A percentile compares a stretch with the other conserved stretches of the same genome.
Conservation (phyloP, 2,329 filamentous ascomycete genomes). For the Colletotrichum gigasporum region DNA sequence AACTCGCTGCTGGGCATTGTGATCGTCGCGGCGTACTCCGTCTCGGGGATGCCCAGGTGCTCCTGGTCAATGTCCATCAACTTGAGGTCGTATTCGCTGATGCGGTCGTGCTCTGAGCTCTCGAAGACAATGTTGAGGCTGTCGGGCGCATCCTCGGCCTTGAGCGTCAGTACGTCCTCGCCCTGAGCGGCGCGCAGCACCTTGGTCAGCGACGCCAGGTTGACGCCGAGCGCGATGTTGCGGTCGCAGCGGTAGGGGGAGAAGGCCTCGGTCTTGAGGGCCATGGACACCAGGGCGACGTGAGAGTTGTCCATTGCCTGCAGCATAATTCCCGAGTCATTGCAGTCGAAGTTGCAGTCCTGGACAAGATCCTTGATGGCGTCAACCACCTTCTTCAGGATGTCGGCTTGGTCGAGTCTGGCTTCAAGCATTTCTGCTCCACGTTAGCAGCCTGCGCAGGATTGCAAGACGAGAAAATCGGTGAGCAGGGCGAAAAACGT, state of each 20-base stretch:
- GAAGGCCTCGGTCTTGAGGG: conserved; percentile 96
- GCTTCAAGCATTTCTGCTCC: conserved; percentile 84
- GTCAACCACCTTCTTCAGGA: conserved; percentile 99
- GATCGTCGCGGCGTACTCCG: conserved; percentile 95
- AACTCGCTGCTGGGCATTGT: conserved; percentile 91
- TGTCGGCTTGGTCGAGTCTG: conserved; percentile 90
- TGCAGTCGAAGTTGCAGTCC: conserved; percentile 99
- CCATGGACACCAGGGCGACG: conserved; percentile 98
- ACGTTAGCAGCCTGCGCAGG: conserved; percentile 43
- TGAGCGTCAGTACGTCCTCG: conserved; percentile 94
- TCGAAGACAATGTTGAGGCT: conserved; percentile 96
- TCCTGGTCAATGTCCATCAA: conserved; percentile 99
- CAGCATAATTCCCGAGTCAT: conserved; percentile 97
- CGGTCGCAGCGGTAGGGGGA: conserved; percentile 97
- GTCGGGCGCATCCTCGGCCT: conserved; percentile 96
- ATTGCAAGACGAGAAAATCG: not conserved
- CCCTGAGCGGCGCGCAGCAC: conserved; percentile 93
- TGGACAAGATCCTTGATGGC: conserved; percentile 99
- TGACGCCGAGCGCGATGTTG: conserved; percentile 98
- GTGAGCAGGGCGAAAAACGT: not conserved
- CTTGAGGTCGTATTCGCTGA: conserved; percentile 99
- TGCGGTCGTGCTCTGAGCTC: conserved; percentile 84
- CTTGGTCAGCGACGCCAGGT: conserved; percentile 95
- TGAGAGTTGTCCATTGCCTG: conserved; percentile 99
- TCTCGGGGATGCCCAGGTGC: conserved; percentile 97